Percentiles rank a stretch among this genome's conserved stretches.
Conservation (phyloP, 257 asterid species). For the Jacaranda mimosifolia region DNA sequence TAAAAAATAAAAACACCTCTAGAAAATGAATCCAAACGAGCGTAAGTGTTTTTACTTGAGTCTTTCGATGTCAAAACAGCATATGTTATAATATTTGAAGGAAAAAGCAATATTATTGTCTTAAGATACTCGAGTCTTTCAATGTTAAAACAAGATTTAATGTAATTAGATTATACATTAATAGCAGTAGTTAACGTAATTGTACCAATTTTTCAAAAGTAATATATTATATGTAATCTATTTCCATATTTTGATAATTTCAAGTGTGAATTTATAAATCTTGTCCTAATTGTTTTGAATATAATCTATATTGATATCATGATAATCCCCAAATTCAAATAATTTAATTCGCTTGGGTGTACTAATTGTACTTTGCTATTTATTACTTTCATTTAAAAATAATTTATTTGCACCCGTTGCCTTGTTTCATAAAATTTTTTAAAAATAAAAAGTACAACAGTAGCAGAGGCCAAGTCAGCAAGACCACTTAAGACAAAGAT, state of each 20-base stretch:
- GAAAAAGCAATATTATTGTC: too few species aligned
- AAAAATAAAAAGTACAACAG: conserved; percentile 4
- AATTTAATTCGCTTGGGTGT: neutral
- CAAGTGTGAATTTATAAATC: neutral
- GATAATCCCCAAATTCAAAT: neutral
- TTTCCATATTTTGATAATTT: neutral
- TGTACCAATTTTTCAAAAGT: neutral
- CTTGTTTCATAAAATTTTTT: neutral
- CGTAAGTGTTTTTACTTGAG: too few species aligned
- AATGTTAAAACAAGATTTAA: too few species aligned
- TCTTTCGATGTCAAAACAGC: too few species aligned
- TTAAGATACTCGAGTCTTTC: too few species aligned
- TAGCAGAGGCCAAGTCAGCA: conserved; percentile 37
- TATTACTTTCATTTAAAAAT: neutral
- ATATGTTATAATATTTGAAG: too few species aligned
- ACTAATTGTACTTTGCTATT: neutral
- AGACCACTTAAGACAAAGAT: conserved; percentile 35
- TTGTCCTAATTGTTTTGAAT: neutral
- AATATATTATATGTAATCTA: neutral
- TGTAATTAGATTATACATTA: too few species aligned
- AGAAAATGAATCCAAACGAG: too few species aligned
- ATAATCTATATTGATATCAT: neutral
- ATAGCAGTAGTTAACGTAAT: too few species aligned
- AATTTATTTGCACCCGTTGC: neutral
- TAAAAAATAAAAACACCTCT: too few species aligned